Base-by-base conservation (phyloP, 306 rosid genomes). In the Trichosanthes cucumerina region DNA sequence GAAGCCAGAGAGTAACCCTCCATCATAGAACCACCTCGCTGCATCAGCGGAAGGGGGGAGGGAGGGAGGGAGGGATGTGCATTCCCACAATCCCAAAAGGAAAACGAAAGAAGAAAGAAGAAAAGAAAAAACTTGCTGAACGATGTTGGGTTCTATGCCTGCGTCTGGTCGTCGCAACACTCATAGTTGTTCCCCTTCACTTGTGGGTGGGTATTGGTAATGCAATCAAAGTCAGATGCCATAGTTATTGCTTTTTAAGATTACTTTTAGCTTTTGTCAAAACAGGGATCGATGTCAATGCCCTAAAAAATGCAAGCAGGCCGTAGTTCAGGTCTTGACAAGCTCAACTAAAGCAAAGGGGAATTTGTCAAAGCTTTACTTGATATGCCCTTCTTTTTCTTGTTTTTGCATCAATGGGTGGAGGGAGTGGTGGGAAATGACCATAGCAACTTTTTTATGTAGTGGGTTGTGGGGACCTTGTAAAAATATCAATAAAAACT, bases 141-240 rank as follows among this genome's bases (percentile, higher is more conserved):
- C 80, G 78, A 74, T 83, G 49, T 75, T 77, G 79, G 94, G 91
- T 54, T 89, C 93, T 86, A 76, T 68, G 13, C 44, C 71, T 63
- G 73, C 82, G 78, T 90, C 93, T 74, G 0, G 73, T 65, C 75
- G 60, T 87, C 83, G 87, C 81, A 83, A 81, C 82, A 85, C 82
- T 82, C 87, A 86, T 80, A 65, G 91, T 83, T 82, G 82, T 63
- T 81, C 82, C 82, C 86, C 83, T 79, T 59, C 62, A 73, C 83
- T 41, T 70, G 36, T 65, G 73, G 73, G 47, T 65, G 47, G 49
- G 73, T 36, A n/a, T 24, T 84, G 81, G 86, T 89, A 86, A 82
- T 91, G 97, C 91, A 84, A 82, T 93, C 96, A 83, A 85, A 90
- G 98, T 93, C 91, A 84, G 93, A 91, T 93, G 93, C 91, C 98